phyloP scores from a whole-genome alignment of 148 eudicot genomes.

The Persicaria maculosa region DNA sequence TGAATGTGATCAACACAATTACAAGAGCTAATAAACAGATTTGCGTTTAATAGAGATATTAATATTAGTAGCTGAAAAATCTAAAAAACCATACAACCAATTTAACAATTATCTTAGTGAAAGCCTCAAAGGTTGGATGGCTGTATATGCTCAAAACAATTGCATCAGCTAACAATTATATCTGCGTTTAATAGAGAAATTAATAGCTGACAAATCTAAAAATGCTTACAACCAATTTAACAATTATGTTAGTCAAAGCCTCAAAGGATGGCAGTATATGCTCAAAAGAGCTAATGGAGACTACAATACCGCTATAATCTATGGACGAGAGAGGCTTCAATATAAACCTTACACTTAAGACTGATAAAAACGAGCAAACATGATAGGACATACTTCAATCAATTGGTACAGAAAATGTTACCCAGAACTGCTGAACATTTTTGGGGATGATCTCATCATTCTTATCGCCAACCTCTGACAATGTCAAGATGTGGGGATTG shows the following conservation, averaged over 20 bases:
- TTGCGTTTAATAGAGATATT: background rate
- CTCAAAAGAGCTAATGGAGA: too few relatives aligned
- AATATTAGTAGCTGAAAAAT: background rate
- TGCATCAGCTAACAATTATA: background rate
- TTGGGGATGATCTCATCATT: conserved; percentile 79
- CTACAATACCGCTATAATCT: background rate
- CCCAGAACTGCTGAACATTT: conserved; percentile 86
- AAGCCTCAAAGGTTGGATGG: background rate
- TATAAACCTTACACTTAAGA: background rate
- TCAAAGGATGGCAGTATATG: too few relatives aligned
- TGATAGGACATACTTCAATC: background rate
- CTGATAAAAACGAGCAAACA: background rate
- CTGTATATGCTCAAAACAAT: background rate
- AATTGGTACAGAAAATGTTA: conserved; percentile 21
- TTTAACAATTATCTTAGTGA: background rate
- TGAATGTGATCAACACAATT: background rate
- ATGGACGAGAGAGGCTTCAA: background rate
- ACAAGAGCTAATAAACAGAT: background rate
- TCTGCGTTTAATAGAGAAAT: background rate
- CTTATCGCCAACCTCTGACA: conserved; percentile 68
- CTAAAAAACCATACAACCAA: background rate
- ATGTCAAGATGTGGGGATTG: conserved; percentile 73
- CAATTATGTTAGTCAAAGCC: background rate
- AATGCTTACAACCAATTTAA: background rate
- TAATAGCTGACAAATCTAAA: background rate